phyloP scores from a whole-genome alignment of 441 rosid species.

The Adansonia gregorii region DNA sequence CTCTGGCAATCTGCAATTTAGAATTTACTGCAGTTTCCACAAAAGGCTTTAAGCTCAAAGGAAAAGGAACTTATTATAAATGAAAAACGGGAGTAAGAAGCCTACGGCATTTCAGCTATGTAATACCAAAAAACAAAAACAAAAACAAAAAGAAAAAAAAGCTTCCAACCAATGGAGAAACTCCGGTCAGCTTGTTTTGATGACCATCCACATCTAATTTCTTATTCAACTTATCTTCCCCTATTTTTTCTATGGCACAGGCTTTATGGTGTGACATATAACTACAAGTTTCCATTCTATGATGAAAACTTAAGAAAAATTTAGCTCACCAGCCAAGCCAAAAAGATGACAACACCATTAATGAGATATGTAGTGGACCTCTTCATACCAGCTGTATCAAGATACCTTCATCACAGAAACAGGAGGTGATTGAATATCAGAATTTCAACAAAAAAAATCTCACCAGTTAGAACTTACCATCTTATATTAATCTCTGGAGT shows the following conservation, averaged over 20 bases:
- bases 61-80: not conserved
- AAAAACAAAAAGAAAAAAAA: not conserved
- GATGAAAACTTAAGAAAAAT: slow-evolving; percentile 15
- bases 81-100: not conserved
- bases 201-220: not conserved
- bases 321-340: slow-evolving; percentile 67
- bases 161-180: not conserved
- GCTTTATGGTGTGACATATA: not conserved
- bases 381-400: slow-evolving; percentile 54
- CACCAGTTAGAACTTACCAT: slow-evolving; percentile 45
- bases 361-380: slow-evolving; percentile 55
- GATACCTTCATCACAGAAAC: slow-evolving; percentile 32
- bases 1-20: slow-evolving; percentile 59
- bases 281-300: not conserved
- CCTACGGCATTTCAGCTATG: not conserved
- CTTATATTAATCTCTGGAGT: slow-evolving; percentile 64
- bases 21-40: slow-evolving; percentile 22
- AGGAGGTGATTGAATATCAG: slow-evolving; percentile 13
- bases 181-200: not conserved
- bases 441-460: slow-evolving; percentile 10
- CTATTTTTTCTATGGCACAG: not conserved
- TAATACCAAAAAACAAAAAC: too few relatives aligned
- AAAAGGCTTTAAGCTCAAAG: not conserved
- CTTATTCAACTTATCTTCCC: not conserved
- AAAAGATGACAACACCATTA: slow-evolving; percentile 60